phyloP scores from a whole-genome alignment of 2,329 filamentous ascomycete species.

The Cercospora zeina region DNA sequence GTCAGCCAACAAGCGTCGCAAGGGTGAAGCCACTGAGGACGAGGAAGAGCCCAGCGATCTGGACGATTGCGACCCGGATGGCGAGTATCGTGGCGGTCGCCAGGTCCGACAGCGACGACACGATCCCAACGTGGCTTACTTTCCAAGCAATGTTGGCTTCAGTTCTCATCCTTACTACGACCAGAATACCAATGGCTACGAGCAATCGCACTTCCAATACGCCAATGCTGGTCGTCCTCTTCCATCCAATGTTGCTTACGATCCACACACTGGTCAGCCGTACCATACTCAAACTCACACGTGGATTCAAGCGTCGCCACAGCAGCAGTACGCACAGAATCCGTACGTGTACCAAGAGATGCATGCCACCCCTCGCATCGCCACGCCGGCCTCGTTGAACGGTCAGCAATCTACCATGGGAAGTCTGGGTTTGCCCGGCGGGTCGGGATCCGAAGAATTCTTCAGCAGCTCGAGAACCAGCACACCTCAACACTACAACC shows the following conservation, averaged over 20 bases:
- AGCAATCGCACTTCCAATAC: slow-evolving; percentile 37
- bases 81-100: slow-evolving; percentile 36
- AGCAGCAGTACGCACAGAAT: slow-evolving; percentile 30
- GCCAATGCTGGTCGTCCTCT: slow-evolving; percentile 35
- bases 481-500: slow-evolving; percentile 37
- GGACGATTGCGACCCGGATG: slow-evolving; percentile 40
- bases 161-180: slow-evolving; percentile 38
- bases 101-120: slow-evolving; percentile 33
- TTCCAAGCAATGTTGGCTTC: slow-evolving; percentile 36
- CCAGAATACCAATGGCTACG: slow-evolving; percentile 34
- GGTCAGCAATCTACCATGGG: slow-evolving; percentile 34
- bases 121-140: slow-evolving; percentile 30
- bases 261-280: slow-evolving; percentile 31
- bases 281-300: slow-evolving; percentile 36
- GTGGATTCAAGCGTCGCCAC: slow-evolving; percentile 33
- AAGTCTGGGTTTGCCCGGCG: slow-evolving; percentile 39
- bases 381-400: slow-evolving; percentile 33
- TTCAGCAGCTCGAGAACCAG: slow-evolving; percentile 35
- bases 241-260: slow-evolving; percentile 37
- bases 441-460: slow-evolving; percentile 35
- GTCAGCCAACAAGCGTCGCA: slow-evolving; percentile 55
- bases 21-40: slow-evolving; percentile 39
- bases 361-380: slow-evolving; percentile 30
- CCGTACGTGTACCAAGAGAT: slow-evolving; percentile 35
- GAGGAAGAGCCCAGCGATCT: slow-evolving; percentile 39